Conservation (phyloP, 176 grass and related monocot genomes). For the Oryza longistaminata region DNA sequence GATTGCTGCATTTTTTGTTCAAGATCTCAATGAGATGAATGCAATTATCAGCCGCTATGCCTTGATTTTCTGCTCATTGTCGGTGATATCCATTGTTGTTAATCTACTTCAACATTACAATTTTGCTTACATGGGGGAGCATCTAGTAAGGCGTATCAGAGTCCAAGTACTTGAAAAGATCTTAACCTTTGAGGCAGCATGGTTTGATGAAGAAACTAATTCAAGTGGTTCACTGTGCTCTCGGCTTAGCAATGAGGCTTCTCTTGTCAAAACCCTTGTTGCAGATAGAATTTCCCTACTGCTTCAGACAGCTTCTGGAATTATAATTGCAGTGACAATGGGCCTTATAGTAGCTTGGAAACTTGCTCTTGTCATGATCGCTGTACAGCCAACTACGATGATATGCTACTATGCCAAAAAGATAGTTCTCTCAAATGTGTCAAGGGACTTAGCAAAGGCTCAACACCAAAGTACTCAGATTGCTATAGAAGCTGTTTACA, state of each 20-base stretch:
- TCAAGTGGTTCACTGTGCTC: conserved; percentile 88
- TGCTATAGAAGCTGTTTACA: conserved; percentile 92
- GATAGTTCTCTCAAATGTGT: conserved; percentile 91
- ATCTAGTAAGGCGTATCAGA: conserved; percentile 83
- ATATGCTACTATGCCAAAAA: conserved; percentile 93
- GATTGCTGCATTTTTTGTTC: conserved; percentile 91
- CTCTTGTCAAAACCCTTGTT: conserved; percentile 95
- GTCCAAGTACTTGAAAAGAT: conserved; percentile 86
- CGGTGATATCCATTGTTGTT: conserved; percentile 68
- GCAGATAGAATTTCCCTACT: conserved; percentile 93
- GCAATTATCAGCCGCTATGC: conserved; percentile 70
- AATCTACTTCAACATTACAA: conserved; percentile 93
- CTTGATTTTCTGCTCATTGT: conserved; percentile 87
- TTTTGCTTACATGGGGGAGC: conserved; percentile 94
- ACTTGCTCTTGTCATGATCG: conserved; percentile 98
- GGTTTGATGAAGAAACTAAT: conserved; percentile 94
- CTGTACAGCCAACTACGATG: conserved; percentile 89
- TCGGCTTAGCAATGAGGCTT: conserved; percentile 75
- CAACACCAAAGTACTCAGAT: conserved; percentile 95
- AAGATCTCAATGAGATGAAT: conserved; percentile 78
- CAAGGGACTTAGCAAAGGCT: conserved; percentile 79
- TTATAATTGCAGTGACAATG: conserved; percentile 83
- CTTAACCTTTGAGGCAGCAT: conserved; percentile 89
- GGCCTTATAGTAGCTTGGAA: conserved; percentile 94
- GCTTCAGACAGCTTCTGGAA: conserved; percentile 85